These are phyloP conservation scores for Candida nemodendra DNA, from an alignment of 805 yeast genomes.

Conservation along the genomic window DNA sequence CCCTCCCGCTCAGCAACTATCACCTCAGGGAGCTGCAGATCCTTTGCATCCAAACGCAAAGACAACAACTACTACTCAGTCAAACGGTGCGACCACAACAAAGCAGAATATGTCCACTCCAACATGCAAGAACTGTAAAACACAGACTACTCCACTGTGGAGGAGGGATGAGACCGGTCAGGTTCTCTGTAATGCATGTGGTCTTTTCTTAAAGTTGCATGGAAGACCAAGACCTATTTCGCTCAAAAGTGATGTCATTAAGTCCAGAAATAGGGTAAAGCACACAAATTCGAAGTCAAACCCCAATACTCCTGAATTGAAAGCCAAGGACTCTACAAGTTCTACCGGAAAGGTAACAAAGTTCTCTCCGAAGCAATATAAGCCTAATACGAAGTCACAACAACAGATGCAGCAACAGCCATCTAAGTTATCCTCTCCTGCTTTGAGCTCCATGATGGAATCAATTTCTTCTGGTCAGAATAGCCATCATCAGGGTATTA, in stretches of 20 bases:
- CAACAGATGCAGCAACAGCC: slow-evolving; percentile 12
- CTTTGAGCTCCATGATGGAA: slow-evolving; percentile 16
- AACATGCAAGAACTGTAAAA: slow-evolving; percentile 84
- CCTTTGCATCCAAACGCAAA: slow-evolving; percentile 60
- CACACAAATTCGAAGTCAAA: slow-evolving; percentile 41
- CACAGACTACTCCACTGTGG: slow-evolving; percentile 94
- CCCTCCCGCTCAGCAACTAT: slow-evolving; percentile 1
- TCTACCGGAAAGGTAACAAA: slow-evolving; percentile 26
- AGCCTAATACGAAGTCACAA: slow-evolving; percentile 27
- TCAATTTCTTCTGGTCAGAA: slow-evolving; percentile 9
- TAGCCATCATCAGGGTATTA: slow-evolving; percentile 8
- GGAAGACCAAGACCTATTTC: slow-evolving; percentile 92
- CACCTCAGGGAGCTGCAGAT: slow-evolving; percentile 12
- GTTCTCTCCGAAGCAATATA: slow-evolving; percentile 39
- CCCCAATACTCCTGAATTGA: slow-evolving; percentile 57
- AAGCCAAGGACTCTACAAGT: slow-evolving; percentile 42
- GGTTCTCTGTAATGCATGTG: slow-evolving; percentile 93
- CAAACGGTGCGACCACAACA: slow-evolving; percentile 64
- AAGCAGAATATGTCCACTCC: slow-evolving; percentile 64
- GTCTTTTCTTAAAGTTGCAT: slow-evolving; percentile 82
- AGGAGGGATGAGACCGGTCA: slow-evolving; percentile 89
- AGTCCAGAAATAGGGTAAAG: slow-evolving; percentile 83
- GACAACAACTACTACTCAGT: slow-evolving; percentile 51
- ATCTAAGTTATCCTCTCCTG: slow-evolving; percentile 19
- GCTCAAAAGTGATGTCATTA: slow-evolving; percentile 87